These are phyloP conservation scores for Castanospermum australe DNA, from an alignment of 306 rosid genomes.

Conservation along the genomic window DNA sequence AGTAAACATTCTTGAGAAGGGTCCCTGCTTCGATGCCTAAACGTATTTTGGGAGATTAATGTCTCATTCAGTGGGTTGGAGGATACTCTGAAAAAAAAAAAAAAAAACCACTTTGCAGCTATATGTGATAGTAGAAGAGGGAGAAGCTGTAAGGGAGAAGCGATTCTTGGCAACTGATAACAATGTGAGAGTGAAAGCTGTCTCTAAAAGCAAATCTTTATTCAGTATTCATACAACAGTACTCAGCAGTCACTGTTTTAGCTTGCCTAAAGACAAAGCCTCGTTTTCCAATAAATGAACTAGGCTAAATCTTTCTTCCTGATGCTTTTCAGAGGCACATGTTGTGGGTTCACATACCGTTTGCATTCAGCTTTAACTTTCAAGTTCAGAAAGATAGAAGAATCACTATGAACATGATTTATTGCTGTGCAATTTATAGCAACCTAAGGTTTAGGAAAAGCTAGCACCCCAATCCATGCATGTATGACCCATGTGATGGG, in stretches of 20 bases:
- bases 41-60: too few species aligned
- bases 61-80: too few species aligned
- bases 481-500: not conserved
- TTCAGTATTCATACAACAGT: not conserved
- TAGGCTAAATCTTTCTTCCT: not conserved
- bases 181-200: slow-evolving; percentile 3
- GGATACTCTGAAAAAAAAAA: too few species aligned
- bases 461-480: not conserved
- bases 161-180: not conserved
- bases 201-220: not conserved
- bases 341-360: not conserved
- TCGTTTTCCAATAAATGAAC: not conserved
- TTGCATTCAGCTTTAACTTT: not conserved
- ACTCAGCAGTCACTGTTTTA: not conserved
- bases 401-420: not conserved
- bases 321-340: not conserved
- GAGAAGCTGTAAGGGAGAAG: not conserved
- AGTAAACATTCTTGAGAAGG: too few species aligned
- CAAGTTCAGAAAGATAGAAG: not conserved
- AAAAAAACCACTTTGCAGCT: not conserved
- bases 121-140: not conserved
- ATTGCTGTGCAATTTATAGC: not conserved
- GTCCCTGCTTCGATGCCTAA: too few species aligned
- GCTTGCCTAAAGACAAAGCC: not conserved
- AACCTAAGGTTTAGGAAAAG: not conserved